phyloP scores from a whole-genome alignment of 2,329 filamentous ascomycete genomes.

The Calonectria multiphialidica region DNA sequence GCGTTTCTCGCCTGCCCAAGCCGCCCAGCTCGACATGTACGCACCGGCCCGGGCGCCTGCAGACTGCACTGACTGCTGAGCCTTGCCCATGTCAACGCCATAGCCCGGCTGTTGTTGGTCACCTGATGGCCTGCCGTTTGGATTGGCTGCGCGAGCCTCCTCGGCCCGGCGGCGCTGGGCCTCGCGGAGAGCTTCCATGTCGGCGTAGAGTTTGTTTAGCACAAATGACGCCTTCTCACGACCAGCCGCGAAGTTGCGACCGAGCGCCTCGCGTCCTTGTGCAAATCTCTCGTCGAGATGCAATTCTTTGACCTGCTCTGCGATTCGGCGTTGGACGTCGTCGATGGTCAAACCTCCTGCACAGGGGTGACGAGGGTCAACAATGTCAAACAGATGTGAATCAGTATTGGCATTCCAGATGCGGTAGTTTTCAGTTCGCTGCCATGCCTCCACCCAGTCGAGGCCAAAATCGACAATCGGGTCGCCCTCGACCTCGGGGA shows the following conservation, averaged over 20 bases:
- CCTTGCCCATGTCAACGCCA: constrained; percentile 51
- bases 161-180: constrained; percentile 57
- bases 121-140: constrained; percentile 17
- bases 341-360: constrained; percentile 94
- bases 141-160: constrained; percentile 47
- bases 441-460: constrained; percentile 92
- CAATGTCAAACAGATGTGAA: constrained; percentile 91
- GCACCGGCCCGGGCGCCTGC: constrained; percentile 69
- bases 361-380: constrained; percentile 92
- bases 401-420: constrained; percentile 88
- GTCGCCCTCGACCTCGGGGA: constrained; percentile 82
- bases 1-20: constrained; percentile 82
- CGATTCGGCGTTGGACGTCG: constrained; percentile 89
- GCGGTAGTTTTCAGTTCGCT: constrained; percentile 88
- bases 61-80: constrained; percentile 60
- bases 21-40: constrained; percentile 77
- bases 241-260: constrained; percentile 89
- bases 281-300: constrained; percentile 93
- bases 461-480: constrained; percentile 85
- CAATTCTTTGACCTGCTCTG: constrained; percentile 92
- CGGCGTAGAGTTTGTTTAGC: constrained; percentile 89
- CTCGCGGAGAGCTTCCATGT: constrained; percentile 77
- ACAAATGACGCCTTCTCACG: constrained; percentile 89
- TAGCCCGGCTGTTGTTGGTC: constrained; percentile 28
- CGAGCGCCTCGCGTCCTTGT: constrained; percentile 84